These are phyloP conservation scores for Castanopsis chinensis DNA, from an alignment of 306 rosid genomes.

Conservation along the genomic window DNA sequence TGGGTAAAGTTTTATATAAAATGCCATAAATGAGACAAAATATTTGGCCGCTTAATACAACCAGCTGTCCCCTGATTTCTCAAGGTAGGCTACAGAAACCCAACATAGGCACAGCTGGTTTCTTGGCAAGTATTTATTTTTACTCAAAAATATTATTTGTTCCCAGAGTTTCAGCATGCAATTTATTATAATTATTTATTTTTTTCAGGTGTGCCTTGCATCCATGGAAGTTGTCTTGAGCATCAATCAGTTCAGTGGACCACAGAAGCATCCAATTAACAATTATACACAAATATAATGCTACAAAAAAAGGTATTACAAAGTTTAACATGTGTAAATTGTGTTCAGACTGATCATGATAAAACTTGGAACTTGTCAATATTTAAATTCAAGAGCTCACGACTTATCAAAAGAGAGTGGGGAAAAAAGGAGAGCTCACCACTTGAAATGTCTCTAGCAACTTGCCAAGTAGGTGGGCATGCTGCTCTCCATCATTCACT, in stretches of 20 bases:
- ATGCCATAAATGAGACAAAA: neutral
- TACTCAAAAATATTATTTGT: neutral
- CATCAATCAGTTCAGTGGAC: no score
- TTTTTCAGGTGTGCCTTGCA: neutral
- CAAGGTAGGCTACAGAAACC: neutral
- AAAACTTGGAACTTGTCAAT: neutral
- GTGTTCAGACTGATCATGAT: neutral
- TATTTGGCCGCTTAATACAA: neutral
- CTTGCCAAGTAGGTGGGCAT: constrained; percentile 85
- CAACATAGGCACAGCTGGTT: neutral
- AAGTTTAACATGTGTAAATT: neutral
- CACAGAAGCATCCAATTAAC: neutral
- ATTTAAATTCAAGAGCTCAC: constrained; percentile 40
- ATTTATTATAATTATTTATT: neutral
- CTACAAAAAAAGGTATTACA: neutral
- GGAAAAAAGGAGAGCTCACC: constrained; percentile 44
- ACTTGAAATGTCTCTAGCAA: constrained; percentile 80
- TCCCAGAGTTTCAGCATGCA: neutral
- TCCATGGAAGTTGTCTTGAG: neutral
- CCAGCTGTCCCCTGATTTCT: neutral
- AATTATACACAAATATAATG: neutral
- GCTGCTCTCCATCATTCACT: constrained; percentile 89
- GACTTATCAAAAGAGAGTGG: constrained; percentile 37
- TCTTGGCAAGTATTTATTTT: neutral
- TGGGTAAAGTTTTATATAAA: neutral